These are phyloP conservation scores for Aspergillus tubingensis DNA, from an alignment of 2,329 filamentous ascomycete genomes.

Conservation along the genomic window DNA sequence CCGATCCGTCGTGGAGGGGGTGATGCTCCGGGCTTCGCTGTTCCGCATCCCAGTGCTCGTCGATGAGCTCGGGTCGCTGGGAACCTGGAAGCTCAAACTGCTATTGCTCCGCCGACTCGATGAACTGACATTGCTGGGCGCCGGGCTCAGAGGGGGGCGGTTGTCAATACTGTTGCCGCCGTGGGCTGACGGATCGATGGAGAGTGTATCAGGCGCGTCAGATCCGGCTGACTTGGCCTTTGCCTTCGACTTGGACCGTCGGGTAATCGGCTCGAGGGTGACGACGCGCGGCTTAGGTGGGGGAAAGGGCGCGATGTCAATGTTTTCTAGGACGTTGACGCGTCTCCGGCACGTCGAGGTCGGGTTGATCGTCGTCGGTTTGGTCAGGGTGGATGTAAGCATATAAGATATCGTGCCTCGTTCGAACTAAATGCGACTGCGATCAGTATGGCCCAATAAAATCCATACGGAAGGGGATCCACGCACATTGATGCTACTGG, in stretches of 20 bases:
- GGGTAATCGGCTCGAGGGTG: slow-evolving; percentile 83
- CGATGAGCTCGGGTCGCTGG: slow-evolving; percentile 46
- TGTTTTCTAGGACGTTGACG: slow-evolving; percentile 74
- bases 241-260: slow-evolving; percentile 62
- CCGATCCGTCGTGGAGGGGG: slow-evolving; percentile 62
- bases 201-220: slow-evolving; percentile 48
- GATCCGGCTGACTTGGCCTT: slow-evolving; percentile 49
- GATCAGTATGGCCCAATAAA: neutral
- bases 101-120: slow-evolving; percentile 70
- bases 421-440: slow-evolving; percentile 69
- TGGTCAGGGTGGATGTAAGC: slow-evolving; percentile 84
- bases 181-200: slow-evolving; percentile 49
- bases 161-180: slow-evolving; percentile 34
- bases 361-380: slow-evolving; percentile 81
- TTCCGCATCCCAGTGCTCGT: slow-evolving; percentile 41
- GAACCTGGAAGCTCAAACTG: slow-evolving; percentile 60
- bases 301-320: slow-evolving; percentile 77
- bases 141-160: slow-evolving; percentile 48
- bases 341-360: slow-evolving; percentile 79
- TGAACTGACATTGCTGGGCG: slow-evolving; percentile 68
- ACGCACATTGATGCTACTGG: slow-evolving; percentile 92
- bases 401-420: slow-evolving; percentile 90
- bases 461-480: neutral
- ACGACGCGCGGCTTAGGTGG: slow-evolving; percentile 79
- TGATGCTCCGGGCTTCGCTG: slow-evolving; percentile 54